Evolutionary conservation across 495 filamentous ascomycete genomes (phyloP).

Genomic region (Xylaria grammica): DNA sequence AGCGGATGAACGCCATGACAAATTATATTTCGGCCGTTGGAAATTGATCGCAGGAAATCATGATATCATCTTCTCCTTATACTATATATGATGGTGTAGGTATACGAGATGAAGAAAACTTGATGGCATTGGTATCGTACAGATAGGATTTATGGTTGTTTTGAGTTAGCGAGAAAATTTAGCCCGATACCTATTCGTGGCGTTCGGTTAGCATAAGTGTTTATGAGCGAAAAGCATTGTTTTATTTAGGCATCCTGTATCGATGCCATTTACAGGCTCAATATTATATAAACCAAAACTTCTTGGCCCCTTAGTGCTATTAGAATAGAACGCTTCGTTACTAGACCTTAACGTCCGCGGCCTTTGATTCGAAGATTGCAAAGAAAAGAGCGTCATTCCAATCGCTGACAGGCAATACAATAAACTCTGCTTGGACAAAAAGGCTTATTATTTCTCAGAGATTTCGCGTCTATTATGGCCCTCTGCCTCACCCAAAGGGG

Average conservation of each 20-base stretch:
- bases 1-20: constrained; percentile 90
- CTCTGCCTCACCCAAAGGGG: no score
- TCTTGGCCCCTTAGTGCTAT: background rate
- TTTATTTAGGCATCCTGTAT: background rate
- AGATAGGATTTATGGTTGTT: background rate
- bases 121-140: background rate
- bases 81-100: background rate
- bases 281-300: background rate
- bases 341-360: background rate
- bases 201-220: constrained; percentile 2
- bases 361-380: no score
- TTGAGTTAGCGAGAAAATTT: background rate
- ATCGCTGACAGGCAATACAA: no score
- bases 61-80: background rate
- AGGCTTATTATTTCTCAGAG: no score
- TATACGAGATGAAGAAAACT: background rate
- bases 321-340: background rate
- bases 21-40: constrained; percentile 49
- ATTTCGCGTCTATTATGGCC: no score
- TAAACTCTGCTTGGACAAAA: no score
- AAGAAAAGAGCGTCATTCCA: no score
- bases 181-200: background rate
- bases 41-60: constrained; percentile 23
- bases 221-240: background rate
- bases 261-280: background rate